Evolutionary conservation across 345 rosid species (phyloP).

Genomic region (Stellera chamaejasme): DNA sequence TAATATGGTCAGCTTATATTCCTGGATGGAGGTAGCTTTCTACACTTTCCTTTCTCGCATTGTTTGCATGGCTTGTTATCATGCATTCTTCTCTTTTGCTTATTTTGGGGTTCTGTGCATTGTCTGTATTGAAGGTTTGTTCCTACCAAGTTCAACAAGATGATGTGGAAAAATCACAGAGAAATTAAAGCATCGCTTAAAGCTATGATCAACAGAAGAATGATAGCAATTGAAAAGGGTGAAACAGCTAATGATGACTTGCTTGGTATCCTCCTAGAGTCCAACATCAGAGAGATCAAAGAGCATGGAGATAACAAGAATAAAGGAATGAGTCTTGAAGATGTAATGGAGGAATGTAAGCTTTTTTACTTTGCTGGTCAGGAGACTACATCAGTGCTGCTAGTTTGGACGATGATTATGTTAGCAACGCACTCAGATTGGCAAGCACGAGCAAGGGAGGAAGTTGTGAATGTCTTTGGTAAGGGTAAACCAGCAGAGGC

Average conservation of each 20-base stretch:
- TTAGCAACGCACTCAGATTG: conserved; percentile 41
- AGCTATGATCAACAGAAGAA: conserved; percentile 27
- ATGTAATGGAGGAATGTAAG: conserved; percentile 59
- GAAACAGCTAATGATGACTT: conserved; percentile 21
- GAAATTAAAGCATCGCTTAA: conserved; percentile 25
- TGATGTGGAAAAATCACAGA: conserved; percentile 21
- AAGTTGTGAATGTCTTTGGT: conserved; percentile 43
- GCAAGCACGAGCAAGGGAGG: conserved; percentile 58
- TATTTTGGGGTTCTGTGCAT: not conserved
- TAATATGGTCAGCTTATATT: conserved; percentile 10
- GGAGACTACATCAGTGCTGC: conserved; percentile 46
- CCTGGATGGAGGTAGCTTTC: conserved; percentile 40
- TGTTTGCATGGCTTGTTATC: no score
- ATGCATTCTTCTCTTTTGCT: not conserved
- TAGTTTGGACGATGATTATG: conserved; percentile 52
- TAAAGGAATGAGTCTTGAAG: conserved; percentile 26
- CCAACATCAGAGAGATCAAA: conserved; percentile 24
- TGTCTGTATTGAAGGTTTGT: conserved; percentile 22
- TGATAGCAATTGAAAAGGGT: conserved; percentile 28
- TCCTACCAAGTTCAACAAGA: conserved; percentile 37
- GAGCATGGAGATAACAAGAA: conserved; percentile 19
- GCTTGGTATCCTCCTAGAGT: conserved; percentile 40
- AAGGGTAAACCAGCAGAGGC: conserved; percentile 12
- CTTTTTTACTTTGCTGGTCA: conserved; percentile 59
- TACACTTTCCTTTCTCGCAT: not conserved